Conservation (phyloP, 2,329 filamentous ascomycete species). For the Coniochaeta ligniaria region DNA sequence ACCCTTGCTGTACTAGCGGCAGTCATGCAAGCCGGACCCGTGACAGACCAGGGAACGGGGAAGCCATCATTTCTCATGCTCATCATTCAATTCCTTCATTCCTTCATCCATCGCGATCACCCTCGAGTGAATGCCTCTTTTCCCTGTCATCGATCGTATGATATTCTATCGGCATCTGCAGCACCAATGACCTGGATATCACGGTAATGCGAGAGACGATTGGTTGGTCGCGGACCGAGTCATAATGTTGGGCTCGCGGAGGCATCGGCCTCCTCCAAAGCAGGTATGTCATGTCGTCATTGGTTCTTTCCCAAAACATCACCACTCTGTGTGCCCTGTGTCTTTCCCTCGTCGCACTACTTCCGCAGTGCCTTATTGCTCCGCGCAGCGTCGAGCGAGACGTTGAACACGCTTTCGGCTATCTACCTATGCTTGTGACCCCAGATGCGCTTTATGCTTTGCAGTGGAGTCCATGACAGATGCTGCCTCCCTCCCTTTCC, state of each 20-base stretch:
- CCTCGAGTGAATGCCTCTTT: too few species aligned
- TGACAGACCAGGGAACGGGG: neutral
- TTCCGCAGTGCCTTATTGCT: neutral
- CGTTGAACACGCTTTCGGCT: neutral
- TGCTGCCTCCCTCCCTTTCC: neutral
- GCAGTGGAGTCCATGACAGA: neutral
- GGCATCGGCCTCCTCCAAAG: constrained; percentile 34
- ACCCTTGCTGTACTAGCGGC: neutral
- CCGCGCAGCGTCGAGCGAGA: neutral
- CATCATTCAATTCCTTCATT: too few species aligned
- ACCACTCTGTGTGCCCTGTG: neutral
- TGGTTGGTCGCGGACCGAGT: neutral
- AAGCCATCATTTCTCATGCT: too few species aligned
- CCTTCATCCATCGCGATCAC: too few species aligned
- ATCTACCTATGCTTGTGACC: constrained; percentile 4
- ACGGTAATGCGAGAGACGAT: neutral
- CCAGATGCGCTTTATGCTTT: neutral
- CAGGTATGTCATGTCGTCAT: constrained; percentile 33
- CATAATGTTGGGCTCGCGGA: constrained; percentile 45
- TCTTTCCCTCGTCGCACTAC: neutral
- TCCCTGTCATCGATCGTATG: neutral
- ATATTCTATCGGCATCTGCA: neutral
- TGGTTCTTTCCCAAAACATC: constrained; percentile 5
- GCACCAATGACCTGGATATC: neutral
- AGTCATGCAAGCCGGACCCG: neutral